These are phyloP conservation scores for Ceratocystis cubensis DNA, from an alignment of 2,329 filamentous ascomycete species.

Conservation along the genomic window DNA sequence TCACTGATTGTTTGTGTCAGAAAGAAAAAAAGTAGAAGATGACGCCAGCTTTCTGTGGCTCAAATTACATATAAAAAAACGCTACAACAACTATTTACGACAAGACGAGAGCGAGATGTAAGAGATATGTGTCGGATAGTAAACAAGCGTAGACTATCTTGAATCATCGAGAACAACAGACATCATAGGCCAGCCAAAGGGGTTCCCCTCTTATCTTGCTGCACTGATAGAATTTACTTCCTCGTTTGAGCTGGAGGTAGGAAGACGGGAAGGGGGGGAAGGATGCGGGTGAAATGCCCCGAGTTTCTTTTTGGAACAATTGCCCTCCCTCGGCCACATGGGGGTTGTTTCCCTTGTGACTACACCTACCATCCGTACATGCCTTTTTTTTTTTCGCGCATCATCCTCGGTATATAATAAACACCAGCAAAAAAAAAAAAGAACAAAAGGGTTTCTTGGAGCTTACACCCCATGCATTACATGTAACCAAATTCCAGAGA, in stretches of 20 bases:
- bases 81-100: no score
- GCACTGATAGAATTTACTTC: not conserved
- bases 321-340: constrained; percentile 10
- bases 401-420: constrained; percentile 3
- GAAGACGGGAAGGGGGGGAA: not conserved
- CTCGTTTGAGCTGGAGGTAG: not conserved
- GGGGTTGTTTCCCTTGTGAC: constrained; percentile 5
- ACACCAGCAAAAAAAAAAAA: not conserved
- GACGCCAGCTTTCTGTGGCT: no score
- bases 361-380: not conserved
- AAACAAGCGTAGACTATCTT: no score
- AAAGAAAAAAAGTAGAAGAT: no score
- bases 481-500: not conserved
- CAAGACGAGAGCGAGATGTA: no score
- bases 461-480: not conserved
- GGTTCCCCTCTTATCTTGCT: not conserved
- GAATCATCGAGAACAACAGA: no score
- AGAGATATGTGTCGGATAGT: no score
- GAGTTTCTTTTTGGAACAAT: not conserved
- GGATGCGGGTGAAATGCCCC: not conserved
- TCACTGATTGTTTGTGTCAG: not conserved
- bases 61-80: no score
- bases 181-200: not conserved
- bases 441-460: not conserved
- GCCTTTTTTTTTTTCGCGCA: constrained; percentile 4